These are phyloP conservation scores for Vanrija humicola DNA, from an alignment of 1,284 basidiomycete genomes.

Conservation along the genomic window DNA sequence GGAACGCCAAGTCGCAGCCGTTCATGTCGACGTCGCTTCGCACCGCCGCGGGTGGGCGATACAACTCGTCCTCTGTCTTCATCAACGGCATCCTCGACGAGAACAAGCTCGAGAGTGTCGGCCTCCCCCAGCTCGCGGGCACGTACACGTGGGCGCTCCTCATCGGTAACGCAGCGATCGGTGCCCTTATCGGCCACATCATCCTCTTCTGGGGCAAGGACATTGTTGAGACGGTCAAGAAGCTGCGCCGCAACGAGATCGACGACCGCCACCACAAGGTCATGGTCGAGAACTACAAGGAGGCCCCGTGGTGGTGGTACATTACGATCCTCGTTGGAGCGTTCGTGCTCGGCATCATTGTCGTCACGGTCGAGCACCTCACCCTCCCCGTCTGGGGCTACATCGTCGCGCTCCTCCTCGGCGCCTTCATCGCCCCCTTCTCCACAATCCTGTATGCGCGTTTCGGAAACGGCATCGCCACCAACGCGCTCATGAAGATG, in stretches of 20 bases:
- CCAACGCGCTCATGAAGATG: constrained; percentile 26
- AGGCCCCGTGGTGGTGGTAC: constrained; percentile 39
- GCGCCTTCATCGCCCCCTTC: constrained; percentile 23
- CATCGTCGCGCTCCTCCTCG: constrained; percentile 22
- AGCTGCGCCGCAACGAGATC: constrained; percentile 52
- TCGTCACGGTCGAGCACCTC: constrained; percentile 22
- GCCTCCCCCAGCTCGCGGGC: constrained; percentile 30
- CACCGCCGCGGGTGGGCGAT: constrained; percentile 12
- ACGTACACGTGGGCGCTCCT: constrained; percentile 61
- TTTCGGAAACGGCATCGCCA: constrained; percentile 23
- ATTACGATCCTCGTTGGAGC: constrained; percentile 11
- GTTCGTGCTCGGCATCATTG: constrained; percentile 23
- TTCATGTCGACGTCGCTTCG: constrained; percentile 20
- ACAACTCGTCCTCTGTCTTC: constrained; percentile 52
- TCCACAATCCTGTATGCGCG: constrained; percentile 21
- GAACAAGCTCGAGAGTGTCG: constrained; percentile 27
- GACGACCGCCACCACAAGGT: constrained; percentile 57
- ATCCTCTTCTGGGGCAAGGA: constrained; percentile 39
- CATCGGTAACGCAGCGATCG: constrained; percentile 52
- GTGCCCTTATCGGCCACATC: constrained; percentile 59
- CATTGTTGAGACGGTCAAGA: constrained; percentile 53
- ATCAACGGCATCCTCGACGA: constrained; percentile 16
- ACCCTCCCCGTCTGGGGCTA: constrained; percentile 21
- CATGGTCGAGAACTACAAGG: constrained; percentile 35
- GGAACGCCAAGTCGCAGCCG: constrained; percentile 15